Evolutionary conservation across 805 yeast species (phyloP).

Genomic region (Schizosaccharomyces osmophilus): DNA sequence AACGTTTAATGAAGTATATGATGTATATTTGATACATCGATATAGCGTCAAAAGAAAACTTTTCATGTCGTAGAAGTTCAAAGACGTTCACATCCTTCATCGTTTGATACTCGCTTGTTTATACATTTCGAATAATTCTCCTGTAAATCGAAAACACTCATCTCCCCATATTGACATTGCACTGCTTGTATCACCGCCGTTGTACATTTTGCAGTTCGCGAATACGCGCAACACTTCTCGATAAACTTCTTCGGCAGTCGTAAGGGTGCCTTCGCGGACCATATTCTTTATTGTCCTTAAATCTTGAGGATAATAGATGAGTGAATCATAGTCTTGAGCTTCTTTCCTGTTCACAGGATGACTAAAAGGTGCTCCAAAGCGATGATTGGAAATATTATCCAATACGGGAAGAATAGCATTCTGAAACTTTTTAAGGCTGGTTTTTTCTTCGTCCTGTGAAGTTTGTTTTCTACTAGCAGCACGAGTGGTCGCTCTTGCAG

Average conservation of each 20-base stretch:
- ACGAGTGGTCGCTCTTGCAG: not conserved
- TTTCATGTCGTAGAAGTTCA: too few species aligned
- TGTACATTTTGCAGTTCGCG: constrained; percentile 67
- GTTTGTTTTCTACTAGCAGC: not conserved
- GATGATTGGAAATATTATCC: constrained; percentile 39
- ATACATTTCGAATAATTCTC: not conserved
- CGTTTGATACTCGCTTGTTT: not conserved
- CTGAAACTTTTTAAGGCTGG: constrained; percentile 19
- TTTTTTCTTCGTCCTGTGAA: not conserved
- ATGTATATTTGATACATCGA: too few species aligned
- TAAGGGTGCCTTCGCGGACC: constrained; percentile 34
- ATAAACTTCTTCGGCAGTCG: constrained; percentile 28
- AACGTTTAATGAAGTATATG: too few species aligned
- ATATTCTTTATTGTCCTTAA: constrained; percentile 34
- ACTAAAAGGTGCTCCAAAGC: constrained; percentile 50
- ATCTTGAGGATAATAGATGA: constrained; percentile 43
- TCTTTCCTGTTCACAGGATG: constrained; percentile 42
- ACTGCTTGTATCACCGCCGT: constrained; percentile 15
- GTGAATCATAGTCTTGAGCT: constrained; percentile 42
- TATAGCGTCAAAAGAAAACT: too few species aligned
- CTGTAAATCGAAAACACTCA: not conserved
- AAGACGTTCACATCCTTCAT: too few species aligned
- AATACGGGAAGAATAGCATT: constrained; percentile 36
- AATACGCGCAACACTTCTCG: constrained; percentile 52
- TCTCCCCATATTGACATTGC: not conserved